Evolutionary conservation across 208 protist species (phyloP).

Genomic region (Acanthamoeba royreba): DNA sequence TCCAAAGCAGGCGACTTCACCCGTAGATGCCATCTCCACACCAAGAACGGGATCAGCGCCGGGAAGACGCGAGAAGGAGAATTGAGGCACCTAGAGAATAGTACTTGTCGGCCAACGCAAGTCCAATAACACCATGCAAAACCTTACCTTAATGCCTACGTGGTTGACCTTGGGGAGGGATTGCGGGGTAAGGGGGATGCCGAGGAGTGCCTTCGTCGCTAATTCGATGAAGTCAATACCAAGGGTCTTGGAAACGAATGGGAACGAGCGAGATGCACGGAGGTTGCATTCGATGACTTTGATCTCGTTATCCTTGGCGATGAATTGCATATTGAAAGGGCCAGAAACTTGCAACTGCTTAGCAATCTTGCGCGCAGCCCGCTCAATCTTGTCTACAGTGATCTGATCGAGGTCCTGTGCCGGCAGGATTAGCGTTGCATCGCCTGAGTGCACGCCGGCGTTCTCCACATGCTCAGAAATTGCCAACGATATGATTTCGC

Average conservation of each 20-base stretch:
- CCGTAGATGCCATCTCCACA: slow-evolving; percentile 95
- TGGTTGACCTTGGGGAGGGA: slow-evolving; percentile 14
- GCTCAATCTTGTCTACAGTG: slow-evolving; percentile 85
- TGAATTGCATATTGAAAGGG: slow-evolving; percentile 99
- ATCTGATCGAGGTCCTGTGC: slow-evolving; percentile 88
- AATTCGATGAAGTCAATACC: slow-evolving; percentile 93
- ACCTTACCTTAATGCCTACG: slow-evolving; percentile 64
- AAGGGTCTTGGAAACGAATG: slow-evolving; percentile 96
- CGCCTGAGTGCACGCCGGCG: slow-evolving; percentile 86
- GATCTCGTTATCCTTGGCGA: slow-evolving; percentile 93
- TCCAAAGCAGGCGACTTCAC: slow-evolving; percentile 82
- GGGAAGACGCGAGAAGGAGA: slow-evolving; percentile 96
- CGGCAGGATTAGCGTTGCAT: slow-evolving; percentile 77
- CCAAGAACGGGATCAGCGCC: slow-evolving; percentile 96
- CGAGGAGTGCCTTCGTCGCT: slow-evolving; percentile 76
- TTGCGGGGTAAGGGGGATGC: slow-evolving; percentile 50
- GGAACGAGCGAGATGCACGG: slow-evolving; percentile 95
- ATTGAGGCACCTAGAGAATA: slow-evolving; percentile 93
- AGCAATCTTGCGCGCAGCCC: slow-evolving; percentile 77
- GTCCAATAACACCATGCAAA: background rate
- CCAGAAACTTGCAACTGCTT: slow-evolving; percentile 85
- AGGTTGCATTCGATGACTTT: slow-evolving; percentile 97
- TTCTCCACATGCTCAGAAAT: slow-evolving; percentile 98
- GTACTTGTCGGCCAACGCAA: background rate
- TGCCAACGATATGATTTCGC: slow-evolving; percentile 92